Base-by-base conservation (phyloP, 2,329 filamentous ascomycete genomes). In the Fusarium concolor region DNA sequence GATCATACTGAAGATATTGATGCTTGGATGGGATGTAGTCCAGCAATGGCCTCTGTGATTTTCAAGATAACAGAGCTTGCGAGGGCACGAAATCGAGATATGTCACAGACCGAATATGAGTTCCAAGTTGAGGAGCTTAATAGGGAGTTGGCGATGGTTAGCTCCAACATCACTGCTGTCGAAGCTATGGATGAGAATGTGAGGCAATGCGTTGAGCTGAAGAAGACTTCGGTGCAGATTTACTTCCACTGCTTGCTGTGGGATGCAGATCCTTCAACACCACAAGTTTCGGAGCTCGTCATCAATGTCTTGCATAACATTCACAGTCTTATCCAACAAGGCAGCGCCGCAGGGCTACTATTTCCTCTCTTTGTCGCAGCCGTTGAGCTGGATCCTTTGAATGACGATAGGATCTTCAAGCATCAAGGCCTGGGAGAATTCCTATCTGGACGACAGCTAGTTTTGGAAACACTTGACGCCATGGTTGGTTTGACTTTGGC, bases 1-100 rank as follows among this genome's bases (percentile, higher is more conserved):
- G 61, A 65, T 22, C 67, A 67, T 0, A 44, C 63, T 0, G 49
- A 54, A 1, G 59, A 76, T 3, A 57, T 62, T 1, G 79, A 81
- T 38, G 78, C 82, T 1, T 85, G 83, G 83, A 82, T 84, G 75
- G 82, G 82, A 1, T 84, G 82, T 47, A 84, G 82, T 42, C 81
- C 83, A 0, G 79, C 80, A 18, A 71, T 85, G 33, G 81, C 82
- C 5, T 79, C 79, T 2, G 79, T 85, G 5, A 70, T 85, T 6
- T 83, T 80, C n/a, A 76, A 77, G 0, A 83, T 84, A 22, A 84
- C 81, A 0, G 83, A 85, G 46, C 71, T 85, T 15, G 82, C 81
- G 6, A 76, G 80, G n/a, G 73, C 78, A 8, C 18, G 65, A 11
- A 62, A 24, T 2, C 35, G 57, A 28, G 43, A 47, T 6, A 28